Conservation (phyloP, 2,329 filamentous ascomycete species). For the Calcarisporium arbuscula region DNA sequence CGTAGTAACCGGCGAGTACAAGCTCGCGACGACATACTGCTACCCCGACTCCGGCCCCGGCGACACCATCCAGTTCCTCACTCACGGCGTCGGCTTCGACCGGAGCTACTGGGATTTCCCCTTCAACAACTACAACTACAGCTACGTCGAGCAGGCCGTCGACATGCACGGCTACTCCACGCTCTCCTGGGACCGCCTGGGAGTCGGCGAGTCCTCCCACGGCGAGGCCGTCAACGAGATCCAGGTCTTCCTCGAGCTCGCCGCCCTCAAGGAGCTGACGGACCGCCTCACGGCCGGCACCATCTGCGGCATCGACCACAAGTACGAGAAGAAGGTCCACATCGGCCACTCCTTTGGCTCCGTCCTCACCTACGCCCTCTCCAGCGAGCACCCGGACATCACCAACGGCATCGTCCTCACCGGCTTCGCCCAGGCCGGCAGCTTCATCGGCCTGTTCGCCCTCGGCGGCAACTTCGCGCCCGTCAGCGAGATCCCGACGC, state of each 20-base stretch:
- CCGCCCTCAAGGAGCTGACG: constrained; percentile 49
- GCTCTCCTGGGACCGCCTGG: constrained; percentile 56
- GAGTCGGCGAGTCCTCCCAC: constrained; percentile 51
- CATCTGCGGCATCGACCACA: constrained; percentile 33
- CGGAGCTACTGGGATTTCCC: constrained; percentile 56
- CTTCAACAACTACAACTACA: constrained; percentile 54
- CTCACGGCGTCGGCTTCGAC: constrained; percentile 35
- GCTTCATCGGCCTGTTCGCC: constrained; percentile 36
- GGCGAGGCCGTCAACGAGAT: constrained; percentile 55
- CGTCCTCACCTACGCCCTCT: constrained; percentile 48
- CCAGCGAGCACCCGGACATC: constrained; percentile 42
- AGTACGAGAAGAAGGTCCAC: constrained; percentile 44
- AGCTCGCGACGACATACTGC: constrained; percentile 57
- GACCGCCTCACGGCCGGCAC: constrained; percentile 36
- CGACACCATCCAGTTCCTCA: constrained; percentile 30
- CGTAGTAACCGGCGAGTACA: constrained; percentile 46
- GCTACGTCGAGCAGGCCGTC: constrained; percentile 51
- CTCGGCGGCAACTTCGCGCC: constrained; percentile 41
- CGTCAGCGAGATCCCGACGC: constrained; percentile 25
- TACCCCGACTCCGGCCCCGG: constrained; percentile 40
- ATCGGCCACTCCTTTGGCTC: constrained; percentile 61
- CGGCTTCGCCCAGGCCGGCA: constrained; percentile 46
- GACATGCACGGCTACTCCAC: constrained; percentile 51
- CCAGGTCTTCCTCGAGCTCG: constrained; percentile 50
- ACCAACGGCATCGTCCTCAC: constrained; percentile 55